These are phyloP conservation scores for Fusarium albidum DNA, from an alignment of 2,329 filamentous ascomycete species.

Conservation along the genomic window DNA sequence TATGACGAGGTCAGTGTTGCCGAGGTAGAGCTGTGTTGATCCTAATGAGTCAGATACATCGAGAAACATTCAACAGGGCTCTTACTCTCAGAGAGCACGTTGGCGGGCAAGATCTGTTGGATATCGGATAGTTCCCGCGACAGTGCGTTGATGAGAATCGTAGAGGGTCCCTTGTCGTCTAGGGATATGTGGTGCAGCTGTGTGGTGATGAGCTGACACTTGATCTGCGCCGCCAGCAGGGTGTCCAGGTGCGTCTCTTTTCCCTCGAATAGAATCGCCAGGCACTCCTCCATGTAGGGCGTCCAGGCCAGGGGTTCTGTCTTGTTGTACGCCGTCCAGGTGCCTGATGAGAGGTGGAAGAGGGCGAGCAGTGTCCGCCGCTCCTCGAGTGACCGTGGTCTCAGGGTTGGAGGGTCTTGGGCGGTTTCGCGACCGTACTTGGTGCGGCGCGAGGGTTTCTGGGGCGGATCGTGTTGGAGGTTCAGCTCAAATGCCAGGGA, in stretches of 20 bases:
- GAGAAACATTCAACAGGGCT: no score
- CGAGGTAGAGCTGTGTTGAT: constrained; percentile 1
- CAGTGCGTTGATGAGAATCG: constrained; percentile 6
- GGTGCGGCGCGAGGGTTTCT: neutral
- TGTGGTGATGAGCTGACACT: constrained; percentile 21
- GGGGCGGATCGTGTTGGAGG: constrained; percentile 36
- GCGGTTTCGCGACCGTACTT: neutral
- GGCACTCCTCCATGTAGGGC: constrained; percentile 62
- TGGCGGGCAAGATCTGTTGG: neutral
- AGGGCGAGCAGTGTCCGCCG: constrained; percentile 22
- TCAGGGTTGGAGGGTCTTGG: neutral
- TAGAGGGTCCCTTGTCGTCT: neutral
- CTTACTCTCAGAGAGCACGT: constrained; percentile 8
- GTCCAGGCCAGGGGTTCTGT: constrained; percentile 57
- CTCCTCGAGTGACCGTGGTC: constrained; percentile 19
- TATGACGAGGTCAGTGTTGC: constrained; percentile 20
- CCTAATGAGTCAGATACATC: neutral
- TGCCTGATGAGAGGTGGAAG: constrained; percentile 40
- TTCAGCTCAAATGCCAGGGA: constrained; percentile 50
- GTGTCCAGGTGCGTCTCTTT: constrained; percentile 15
- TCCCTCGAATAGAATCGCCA: constrained; percentile 48
- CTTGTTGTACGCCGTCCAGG: constrained; percentile 45
- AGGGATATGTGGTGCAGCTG: constrained; percentile 1
- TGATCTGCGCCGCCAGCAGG: constrained; percentile 13
- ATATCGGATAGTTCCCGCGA: constrained; percentile 11